Evolutionary conservation across 2,329 filamentous ascomycete species (phyloP).

Genomic region (Blastomyces parvus): DNA sequence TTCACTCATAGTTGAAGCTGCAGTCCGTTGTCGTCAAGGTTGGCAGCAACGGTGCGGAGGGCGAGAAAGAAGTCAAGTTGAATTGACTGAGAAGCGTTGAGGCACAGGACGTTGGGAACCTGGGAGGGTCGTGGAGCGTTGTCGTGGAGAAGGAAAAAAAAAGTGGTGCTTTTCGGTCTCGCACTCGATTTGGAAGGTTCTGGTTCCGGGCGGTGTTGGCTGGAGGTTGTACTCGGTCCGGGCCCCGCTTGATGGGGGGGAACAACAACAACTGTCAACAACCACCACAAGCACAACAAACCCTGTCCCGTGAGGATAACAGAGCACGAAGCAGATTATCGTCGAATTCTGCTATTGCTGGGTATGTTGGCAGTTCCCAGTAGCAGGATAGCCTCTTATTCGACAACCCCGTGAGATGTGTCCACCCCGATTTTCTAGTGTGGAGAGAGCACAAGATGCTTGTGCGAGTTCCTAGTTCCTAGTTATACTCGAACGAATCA

Average conservation of each 20-base stretch:
- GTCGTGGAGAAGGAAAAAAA: not conserved
- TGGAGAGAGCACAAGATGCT: not conserved
- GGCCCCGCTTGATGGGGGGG: not conserved
- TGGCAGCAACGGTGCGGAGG: slow-evolving; percentile 8
- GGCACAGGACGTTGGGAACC: not conserved
- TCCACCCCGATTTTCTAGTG: not conserved
- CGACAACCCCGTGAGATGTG: not conserved
- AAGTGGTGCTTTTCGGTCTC: not conserved
- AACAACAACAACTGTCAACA: not conserved
- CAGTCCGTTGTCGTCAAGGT: not conserved
- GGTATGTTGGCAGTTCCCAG: not conserved
- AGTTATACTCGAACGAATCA: not conserved
- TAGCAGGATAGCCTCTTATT: not conserved
- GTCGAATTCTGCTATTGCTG: not conserved
- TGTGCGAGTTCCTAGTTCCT: not conserved
- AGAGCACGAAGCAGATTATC: not conserved
- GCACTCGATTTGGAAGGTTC: not conserved
- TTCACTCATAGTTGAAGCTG: slow-evolving; percentile 27
- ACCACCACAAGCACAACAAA: not conserved
- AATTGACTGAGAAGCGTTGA: slow-evolving; percentile 12
- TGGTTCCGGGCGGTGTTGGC: too few relatives aligned
- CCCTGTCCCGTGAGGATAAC: not conserved
- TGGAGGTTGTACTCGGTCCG: not conserved
- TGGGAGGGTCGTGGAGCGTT: not conserved
- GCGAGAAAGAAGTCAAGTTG: slow-evolving; percentile 13